Conservation (phyloP, 2,329 filamentous ascomycete species). For the Neofusicoccum ribis region DNA sequence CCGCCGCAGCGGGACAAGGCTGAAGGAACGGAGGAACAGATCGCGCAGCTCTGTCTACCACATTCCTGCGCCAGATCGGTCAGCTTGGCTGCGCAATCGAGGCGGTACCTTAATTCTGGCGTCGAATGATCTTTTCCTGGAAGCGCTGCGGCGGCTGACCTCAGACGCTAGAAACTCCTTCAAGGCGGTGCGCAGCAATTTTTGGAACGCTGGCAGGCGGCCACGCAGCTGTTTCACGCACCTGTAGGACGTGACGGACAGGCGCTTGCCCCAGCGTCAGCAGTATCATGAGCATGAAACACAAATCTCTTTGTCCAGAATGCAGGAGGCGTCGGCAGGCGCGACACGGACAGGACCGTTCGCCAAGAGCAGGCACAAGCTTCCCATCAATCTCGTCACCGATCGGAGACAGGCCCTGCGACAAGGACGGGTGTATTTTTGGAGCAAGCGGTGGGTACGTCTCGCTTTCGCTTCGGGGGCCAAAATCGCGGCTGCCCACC, state of each 20-base stretch:
- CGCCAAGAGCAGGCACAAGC: neutral
- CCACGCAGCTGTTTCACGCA: neutral
- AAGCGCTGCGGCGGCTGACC: constrained; percentile 15
- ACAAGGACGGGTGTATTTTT: constrained; percentile 3
- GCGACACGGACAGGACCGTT: neutral
- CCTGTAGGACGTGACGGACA: neutral
- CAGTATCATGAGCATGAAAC: constrained; percentile 2
- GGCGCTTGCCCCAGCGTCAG: neutral
- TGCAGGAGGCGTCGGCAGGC: neutral
- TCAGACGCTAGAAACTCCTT: constrained; percentile 11
- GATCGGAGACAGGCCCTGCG: neutral
- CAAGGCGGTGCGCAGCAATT: neutral
- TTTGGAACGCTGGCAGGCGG: neutral
- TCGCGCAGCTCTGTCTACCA: neutral
- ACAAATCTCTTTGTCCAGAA: neutral
- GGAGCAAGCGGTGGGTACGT: constrained; percentile 13
- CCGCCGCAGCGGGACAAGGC: constrained; percentile 12
- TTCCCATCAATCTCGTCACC: neutral
- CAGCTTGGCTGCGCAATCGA: constrained; percentile 7
- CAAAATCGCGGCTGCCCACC: neutral
- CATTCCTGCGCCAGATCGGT: neutral
- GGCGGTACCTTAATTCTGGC: constrained; percentile 16
- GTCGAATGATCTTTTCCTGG: constrained; percentile 15
- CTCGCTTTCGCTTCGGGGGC: constrained; percentile 11
- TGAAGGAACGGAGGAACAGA: constrained; percentile 7